Percentiles rank a stretch among this genome's conserved stretches.
Evolutionary conservation across 1,284 basidiomycete genomes (phyloP).

Genomic region (Fistulina hepatica): DNA sequence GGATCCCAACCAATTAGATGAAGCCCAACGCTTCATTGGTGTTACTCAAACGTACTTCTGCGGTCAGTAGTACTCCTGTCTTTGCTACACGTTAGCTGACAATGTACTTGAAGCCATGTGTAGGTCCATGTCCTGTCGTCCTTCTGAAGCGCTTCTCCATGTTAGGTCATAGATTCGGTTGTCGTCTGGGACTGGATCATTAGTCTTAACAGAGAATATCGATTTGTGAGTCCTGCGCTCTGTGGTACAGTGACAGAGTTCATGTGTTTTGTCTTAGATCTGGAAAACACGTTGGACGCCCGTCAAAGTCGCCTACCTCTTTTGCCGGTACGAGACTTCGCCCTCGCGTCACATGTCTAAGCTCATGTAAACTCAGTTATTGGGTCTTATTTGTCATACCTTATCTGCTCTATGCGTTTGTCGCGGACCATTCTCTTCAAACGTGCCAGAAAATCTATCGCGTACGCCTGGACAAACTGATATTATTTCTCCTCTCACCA

Average conservation of each 20-base stretch:
- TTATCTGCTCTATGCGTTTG: conserved; percentile 62
- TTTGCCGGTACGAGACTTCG: conserved; percentile 49
- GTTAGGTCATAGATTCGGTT: conserved; percentile 47
- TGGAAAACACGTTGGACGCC: conserved; percentile 76
- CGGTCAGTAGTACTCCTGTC: conserved; percentile 39
- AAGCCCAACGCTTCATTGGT: conserved; percentile 37
- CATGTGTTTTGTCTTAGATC: conserved; percentile 33
- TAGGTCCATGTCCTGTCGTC: conserved; percentile 27
- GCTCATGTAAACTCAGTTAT: conserved; percentile 35
- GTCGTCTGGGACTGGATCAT: conserved; percentile 76
- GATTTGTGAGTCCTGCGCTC: conserved; percentile 40
- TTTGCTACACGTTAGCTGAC: conserved; percentile 16
- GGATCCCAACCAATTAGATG: conserved; percentile 22
- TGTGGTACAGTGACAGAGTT: conserved; percentile 8
- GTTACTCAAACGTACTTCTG: conserved; percentile 73
- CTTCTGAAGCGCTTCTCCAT: conserved; percentile 19
- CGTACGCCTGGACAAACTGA: conserved; percentile 25
- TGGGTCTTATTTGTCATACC: conserved; percentile 71
- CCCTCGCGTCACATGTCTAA: conserved; percentile 11
- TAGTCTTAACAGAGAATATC: conserved; percentile 61
- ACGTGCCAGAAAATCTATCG: conserved; percentile 58
- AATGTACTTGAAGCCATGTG: conserved; percentile 52
- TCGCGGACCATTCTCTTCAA: conserved; percentile 48
- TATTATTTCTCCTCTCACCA: conserved; percentile 4
- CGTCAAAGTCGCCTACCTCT: conserved; percentile 67